Conservation (phyloP, 805 yeast species). For the Kazachstania kunashirensis region DNA sequence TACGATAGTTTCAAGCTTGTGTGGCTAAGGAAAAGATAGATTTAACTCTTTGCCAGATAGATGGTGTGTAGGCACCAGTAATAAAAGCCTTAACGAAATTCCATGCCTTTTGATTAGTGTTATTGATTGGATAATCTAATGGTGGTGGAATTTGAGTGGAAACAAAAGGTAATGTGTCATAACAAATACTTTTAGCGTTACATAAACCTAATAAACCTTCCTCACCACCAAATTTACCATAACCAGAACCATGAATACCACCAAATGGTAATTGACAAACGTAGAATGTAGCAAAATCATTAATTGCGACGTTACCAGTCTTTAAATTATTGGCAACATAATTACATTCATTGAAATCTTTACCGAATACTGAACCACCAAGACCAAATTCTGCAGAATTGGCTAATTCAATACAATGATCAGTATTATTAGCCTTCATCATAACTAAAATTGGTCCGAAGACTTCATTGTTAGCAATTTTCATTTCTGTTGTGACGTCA, state of each 20-base stretch:
- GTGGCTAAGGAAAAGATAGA: slow-evolving; percentile 46
- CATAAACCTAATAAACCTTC: slow-evolving; percentile 92
- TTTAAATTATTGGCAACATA: slow-evolving; percentile 53
- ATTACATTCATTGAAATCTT: slow-evolving; percentile 45
- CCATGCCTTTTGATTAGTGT: slow-evolving; percentile 73
- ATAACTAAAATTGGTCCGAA: slow-evolving; percentile 87
- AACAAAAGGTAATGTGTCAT: slow-evolving; percentile 69
- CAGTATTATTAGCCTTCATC: slow-evolving; percentile 57
- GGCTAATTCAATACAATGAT: slow-evolving; percentile 66
- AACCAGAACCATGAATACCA: slow-evolving; percentile 86
- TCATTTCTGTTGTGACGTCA: slow-evolving; percentile 70
- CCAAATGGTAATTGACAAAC: slow-evolving; percentile 97
- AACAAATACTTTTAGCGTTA: slow-evolving; percentile 76
- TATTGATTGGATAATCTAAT: slow-evolving; percentile 82
- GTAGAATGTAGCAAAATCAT: slow-evolving; percentile 94
- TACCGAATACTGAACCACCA: slow-evolving; percentile 86
- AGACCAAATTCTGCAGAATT: slow-evolving; percentile 82
- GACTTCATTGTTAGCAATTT: slow-evolving; percentile 79
- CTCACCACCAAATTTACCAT: slow-evolving; percentile 96
- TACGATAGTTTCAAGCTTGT: slow-evolving; percentile 24
- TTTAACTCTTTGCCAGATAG: slow-evolving; percentile 58
- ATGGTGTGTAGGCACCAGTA: slow-evolving; percentile 70
- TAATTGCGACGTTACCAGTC: slow-evolving; percentile 91
- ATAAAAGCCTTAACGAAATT: slow-evolving; percentile 72
- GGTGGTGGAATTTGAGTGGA: slow-evolving; percentile 81